Percentiles rank a stretch among this genome's conserved stretches.
Conservation (phyloP, 345 rosid genomes). For the Bretschneidera sinensis region DNA sequence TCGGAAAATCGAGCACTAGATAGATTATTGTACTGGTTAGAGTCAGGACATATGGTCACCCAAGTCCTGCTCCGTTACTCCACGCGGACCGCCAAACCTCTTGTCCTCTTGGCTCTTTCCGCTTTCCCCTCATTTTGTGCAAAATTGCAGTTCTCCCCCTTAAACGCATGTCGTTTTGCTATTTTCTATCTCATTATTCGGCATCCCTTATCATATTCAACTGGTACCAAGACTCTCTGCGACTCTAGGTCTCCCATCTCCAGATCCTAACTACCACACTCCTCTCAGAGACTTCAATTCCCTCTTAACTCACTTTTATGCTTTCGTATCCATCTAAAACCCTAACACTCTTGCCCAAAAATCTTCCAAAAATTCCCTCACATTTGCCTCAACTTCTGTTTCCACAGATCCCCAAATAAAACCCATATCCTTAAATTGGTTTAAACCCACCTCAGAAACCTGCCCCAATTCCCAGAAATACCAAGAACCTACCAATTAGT, state of each 20-base stretch:
- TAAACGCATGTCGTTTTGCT: too few species aligned
- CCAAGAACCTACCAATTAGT: conserved; percentile 4
- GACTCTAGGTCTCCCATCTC: conserved; percentile 33
- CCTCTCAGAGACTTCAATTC: conserved; percentile 23
- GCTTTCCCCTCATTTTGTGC: too few species aligned
- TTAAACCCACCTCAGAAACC: neutral
- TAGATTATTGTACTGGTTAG: too few species aligned
- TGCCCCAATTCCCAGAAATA: neutral
- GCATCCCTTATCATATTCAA: too few species aligned
- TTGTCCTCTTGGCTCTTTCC: too few species aligned
- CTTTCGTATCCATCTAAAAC: conserved; percentile 22
- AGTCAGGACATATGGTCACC: too few species aligned
- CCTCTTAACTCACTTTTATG: conserved; percentile 29
- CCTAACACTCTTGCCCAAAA: neutral
- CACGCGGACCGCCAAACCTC: too few species aligned
- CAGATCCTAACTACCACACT: conserved; percentile 18
- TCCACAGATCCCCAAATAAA: conserved; percentile 13
- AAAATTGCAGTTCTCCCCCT: too few species aligned
- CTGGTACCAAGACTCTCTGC: conserved; percentile 31
- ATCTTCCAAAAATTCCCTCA: neutral
- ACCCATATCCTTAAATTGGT: conserved; percentile 1
- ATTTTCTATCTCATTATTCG: too few species aligned
- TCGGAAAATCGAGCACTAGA: too few species aligned
- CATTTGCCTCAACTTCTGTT: conserved; percentile 19
- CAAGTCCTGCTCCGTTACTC: too few species aligned